phyloP scores from a whole-genome alignment of 345 rosid species.

The Crucihimalaya himalaica region DNA sequence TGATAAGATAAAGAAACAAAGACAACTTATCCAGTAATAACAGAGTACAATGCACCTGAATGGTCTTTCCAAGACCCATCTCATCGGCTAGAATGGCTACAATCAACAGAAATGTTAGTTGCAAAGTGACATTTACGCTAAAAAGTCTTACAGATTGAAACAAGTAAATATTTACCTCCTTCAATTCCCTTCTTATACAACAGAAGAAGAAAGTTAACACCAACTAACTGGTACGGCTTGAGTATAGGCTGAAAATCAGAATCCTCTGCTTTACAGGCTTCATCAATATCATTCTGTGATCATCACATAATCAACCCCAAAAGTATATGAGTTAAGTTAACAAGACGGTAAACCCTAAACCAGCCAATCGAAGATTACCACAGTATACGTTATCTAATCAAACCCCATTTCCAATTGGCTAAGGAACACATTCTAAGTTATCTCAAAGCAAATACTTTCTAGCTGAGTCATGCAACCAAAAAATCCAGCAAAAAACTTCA shows the following conservation, averaged over 20 bases:
- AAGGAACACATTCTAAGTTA: background rate
- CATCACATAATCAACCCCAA: slow-evolving; percentile 25
- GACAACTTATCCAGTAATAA: background rate
- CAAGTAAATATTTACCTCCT: slow-evolving; percentile 61
- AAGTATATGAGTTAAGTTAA: background rate
- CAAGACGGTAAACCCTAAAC: background rate
- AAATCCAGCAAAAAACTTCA: slow-evolving; percentile 1
- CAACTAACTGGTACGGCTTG: slow-evolving; percentile 93
- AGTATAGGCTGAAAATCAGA: slow-evolving; percentile 83
- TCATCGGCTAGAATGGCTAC: slow-evolving; percentile 98
- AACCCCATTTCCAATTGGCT: background rate
- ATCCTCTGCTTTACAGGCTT: slow-evolving; percentile 70
- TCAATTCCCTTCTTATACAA: slow-evolving; percentile 78
- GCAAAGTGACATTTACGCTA: slow-evolving; percentile 17
- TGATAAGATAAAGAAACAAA: background rate
- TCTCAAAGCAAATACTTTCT: slow-evolving; percentile 15
- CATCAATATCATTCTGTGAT: slow-evolving; percentile 76
- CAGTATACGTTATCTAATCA: slow-evolving; percentile 4
- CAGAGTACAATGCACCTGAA: slow-evolving; percentile 63
- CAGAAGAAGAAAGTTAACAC: slow-evolving; percentile 96
- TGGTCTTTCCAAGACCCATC: slow-evolving; percentile 99
- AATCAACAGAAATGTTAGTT: slow-evolving; percentile 37
- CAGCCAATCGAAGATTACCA: background rate
- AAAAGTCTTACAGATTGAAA: slow-evolving; percentile 5
- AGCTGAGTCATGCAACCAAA: background rate